phyloP scores from a whole-genome alignment of 345 rosid genomes.

The Gossypium raimondii region DNA sequence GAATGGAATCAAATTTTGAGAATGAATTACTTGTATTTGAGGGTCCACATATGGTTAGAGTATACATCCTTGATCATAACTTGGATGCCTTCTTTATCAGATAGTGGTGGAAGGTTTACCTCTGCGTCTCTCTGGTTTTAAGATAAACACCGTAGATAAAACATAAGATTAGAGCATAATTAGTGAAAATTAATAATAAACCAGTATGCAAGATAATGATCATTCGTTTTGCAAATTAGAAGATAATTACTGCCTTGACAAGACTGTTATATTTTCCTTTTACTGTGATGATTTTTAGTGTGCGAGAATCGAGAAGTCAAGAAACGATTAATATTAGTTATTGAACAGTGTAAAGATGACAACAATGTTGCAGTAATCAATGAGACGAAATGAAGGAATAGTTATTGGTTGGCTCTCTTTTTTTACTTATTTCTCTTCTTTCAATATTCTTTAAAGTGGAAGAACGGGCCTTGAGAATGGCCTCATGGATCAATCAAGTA shows the following conservation, averaged over 20 bases:
- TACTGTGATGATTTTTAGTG: not conserved
- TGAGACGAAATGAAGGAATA: slow-evolving; percentile 20
- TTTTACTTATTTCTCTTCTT: slow-evolving; percentile 5
- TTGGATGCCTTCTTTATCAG: slow-evolving; percentile 57
- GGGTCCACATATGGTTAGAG: slow-evolving; percentile 44
- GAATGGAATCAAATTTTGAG: not conserved
- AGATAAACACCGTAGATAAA: not conserved
- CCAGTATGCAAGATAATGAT: not conserved
- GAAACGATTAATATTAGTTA: slow-evolving; percentile 18
- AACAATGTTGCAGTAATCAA: slow-evolving; percentile 24
- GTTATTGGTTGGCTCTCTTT: slow-evolving; percentile 12
- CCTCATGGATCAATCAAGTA: not conserved
- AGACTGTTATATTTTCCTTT: not conserved
- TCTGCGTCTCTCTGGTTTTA: slow-evolving; percentile 62
- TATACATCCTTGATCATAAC: slow-evolving; percentile 41
- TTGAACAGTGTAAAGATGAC: slow-evolving; percentile 22
- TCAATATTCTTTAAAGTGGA: slow-evolving; percentile 3
- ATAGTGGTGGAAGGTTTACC: slow-evolving; percentile 59
- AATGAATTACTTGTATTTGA: slow-evolving; percentile 62
- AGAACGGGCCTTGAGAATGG: not conserved
- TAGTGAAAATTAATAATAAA: not conserved
- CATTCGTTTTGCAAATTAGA: too few species aligned
- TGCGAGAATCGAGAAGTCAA: slow-evolving; percentile 28
- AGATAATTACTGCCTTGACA: too few species aligned
- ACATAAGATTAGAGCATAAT: not conserved